These are phyloP conservation scores for Oryza glaberrima DNA, from an alignment of 176 grass and related monocot genomes.

Conservation along the genomic window DNA sequence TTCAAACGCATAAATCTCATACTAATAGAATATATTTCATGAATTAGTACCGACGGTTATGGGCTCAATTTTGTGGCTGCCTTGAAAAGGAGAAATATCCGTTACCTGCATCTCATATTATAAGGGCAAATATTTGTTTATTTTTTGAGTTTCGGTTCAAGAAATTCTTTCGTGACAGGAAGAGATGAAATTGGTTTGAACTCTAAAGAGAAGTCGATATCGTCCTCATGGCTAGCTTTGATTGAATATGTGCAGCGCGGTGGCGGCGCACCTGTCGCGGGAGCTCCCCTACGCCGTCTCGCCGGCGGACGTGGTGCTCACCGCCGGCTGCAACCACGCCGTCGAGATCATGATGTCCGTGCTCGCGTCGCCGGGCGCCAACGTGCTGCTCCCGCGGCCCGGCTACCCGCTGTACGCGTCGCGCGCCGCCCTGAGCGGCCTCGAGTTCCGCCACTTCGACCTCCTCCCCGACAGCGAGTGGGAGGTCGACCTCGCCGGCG, in stretches of 20 bases:
- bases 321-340: slow-evolving; percentile 51
- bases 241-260: slow-evolving; percentile 38
- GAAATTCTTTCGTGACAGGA: no score
- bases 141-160: no score
- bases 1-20: no score
- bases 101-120: no score
- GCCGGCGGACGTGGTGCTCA: slow-evolving; percentile 49
- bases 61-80: no score
- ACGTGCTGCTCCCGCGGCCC: slow-evolving; percentile 54
- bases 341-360: slow-evolving; percentile 53
- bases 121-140: no score
- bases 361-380: slow-evolving; percentile 49
- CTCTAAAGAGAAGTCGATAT: no score
- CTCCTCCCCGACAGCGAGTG: slow-evolving; percentile 54
- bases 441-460: slow-evolving; percentile 48
- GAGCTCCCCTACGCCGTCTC: slow-evolving; percentile 56
- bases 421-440: slow-evolving; percentile 27
- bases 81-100: no score
- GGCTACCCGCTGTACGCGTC: slow-evolving; percentile 47
- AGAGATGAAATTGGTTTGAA: no score
- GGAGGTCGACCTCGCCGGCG: slow-evolving; percentile 58
- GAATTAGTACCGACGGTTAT: no score
- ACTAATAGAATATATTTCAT: no score
- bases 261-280: slow-evolving; percentile 55
- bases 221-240: neutral